Base-by-base conservation (phyloP, 352 stramenopile genomes). In the Phytophthora tubulina region DNA sequence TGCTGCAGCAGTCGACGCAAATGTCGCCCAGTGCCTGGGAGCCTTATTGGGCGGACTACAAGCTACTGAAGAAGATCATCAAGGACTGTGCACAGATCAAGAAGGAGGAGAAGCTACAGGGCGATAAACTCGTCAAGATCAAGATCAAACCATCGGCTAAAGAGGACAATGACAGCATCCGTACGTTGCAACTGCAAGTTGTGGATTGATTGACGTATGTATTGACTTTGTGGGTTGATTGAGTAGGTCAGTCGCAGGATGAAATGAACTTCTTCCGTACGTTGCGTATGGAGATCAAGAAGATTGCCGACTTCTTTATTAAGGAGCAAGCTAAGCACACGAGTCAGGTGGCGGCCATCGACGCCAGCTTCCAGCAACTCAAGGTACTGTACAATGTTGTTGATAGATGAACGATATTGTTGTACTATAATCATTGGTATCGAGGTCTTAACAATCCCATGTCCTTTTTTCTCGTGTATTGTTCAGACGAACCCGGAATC, bases 251-350 rank as follows among this genome's bases (percentile, higher is more conserved):
- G 57, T 95, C 88, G 50, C 78, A 88, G 55, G 88, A 96, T 55
- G 89, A 96, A 64, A 90, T 89, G 77, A 95, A 96, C 50, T 96
- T 96, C 60, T 96, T 96, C 64, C 86, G 86, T 56, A 95, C 89
- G 39, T 63, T 96, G 70, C 86, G 89, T 36, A 79, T 80, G 21
- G 85, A 96, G 72, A 95, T 96, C 72, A 91, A 92, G 56, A 94
- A 94, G 60, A 95, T 96, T 30, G 80, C 85, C 32, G 85, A 94
- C 48, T 94, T 96, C 52, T 96, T 96, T 42, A 55, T 96, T 31
- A 89, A 92, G 49, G 88, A 95, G 63, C 89, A 96, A 64, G 81
- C 77, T 15, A 86, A 80, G 42, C 91, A 95, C 68, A 86, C 84
- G 58, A 80, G 76, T 45, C 84, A 85, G 35, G 82, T 95, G 11